A percentile compares a stretch with the other conserved stretches of the same genome.
phyloP scores from a whole-genome alignment of 164 flowering plant species.

The Chloranthus sessilifolius region DNA sequence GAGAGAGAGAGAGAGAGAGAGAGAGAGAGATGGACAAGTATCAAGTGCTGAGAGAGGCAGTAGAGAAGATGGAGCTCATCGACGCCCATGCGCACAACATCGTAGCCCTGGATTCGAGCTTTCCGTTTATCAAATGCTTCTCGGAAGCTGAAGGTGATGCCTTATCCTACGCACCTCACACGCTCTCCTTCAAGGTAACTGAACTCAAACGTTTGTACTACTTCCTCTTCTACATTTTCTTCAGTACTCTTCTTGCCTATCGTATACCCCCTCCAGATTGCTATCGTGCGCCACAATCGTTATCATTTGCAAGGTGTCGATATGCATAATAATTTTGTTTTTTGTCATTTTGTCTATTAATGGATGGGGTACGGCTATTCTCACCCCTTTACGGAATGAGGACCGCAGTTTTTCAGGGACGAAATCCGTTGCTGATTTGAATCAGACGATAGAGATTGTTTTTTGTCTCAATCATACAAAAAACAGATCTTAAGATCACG shows the following conservation, averaged over 20 bases:
- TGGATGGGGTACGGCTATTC: no score
- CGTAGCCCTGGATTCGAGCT: slow-evolving; percentile 50
- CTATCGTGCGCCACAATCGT: neutral
- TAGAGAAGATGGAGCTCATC: slow-evolving; percentile 53
- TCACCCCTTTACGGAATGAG: no score
- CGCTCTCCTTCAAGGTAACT: slow-evolving; percentile 82
- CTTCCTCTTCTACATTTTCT: neutral
- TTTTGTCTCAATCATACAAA: no score
- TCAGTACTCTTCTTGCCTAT: no score
- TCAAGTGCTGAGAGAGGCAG: slow-evolving; percentile 45
- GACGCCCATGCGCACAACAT: slow-evolving; percentile 90
- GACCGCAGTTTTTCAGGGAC: no score
- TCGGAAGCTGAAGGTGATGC: slow-evolving; percentile 78
- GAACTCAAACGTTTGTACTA: neutral
- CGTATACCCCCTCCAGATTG: no score
- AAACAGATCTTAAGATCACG: no score
- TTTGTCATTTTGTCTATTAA: no score
- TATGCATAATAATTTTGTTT: no score
- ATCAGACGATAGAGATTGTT: no score
- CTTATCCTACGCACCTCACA: slow-evolving; percentile 42
- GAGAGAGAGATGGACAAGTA: slow-evolving; percentile 21
- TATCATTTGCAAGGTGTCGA: no score
- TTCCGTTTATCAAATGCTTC: slow-evolving; percentile 64
- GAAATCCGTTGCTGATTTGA: no score
- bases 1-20: neutral